Percentiles rank a stretch among this genome's conserved stretches.
phyloP scores from a whole-genome alignment of 768 basidiomycete genomes.

The Leucosporidium yakuticum region DNA sequence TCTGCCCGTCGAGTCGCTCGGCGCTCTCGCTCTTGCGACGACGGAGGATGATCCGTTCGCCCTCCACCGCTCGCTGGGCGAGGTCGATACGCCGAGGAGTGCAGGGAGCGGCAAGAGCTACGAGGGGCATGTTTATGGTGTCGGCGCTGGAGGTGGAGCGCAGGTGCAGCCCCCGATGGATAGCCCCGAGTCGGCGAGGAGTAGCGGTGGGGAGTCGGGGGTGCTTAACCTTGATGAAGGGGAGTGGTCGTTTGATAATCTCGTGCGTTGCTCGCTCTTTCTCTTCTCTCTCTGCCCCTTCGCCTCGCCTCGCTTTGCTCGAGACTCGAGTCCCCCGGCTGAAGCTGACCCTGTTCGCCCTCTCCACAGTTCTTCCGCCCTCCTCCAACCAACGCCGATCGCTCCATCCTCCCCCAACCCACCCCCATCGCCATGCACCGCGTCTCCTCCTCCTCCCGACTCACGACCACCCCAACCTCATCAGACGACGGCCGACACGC shows the following conservation, averaged over 20 bases:
- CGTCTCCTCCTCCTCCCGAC: too few relatives aligned
- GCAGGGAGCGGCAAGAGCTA: too few relatives aligned
- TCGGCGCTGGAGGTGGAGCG: neutral
- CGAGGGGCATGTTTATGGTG: neutral
- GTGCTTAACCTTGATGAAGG: slow-evolving; percentile 5
- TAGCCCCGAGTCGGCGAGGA: neutral
- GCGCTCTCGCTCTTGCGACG: neutral
- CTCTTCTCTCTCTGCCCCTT: neutral
- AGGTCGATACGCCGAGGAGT: neutral
- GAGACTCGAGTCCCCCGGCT: too few relatives aligned
- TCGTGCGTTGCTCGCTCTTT: neutral
- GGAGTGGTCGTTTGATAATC: neutral
- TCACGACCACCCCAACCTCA: too few relatives aligned
- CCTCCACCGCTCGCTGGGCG: neutral
- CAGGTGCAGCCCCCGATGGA: neutral
- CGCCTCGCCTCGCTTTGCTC: too few relatives aligned
- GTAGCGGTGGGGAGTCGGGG: neutral
- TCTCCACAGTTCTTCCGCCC: too few relatives aligned
- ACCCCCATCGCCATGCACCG: too few relatives aligned
- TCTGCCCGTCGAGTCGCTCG: neutral
- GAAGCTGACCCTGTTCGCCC: too few relatives aligned
- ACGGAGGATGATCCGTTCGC: neutral
- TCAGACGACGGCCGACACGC: too few relatives aligned
- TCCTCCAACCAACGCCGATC: too few relatives aligned
- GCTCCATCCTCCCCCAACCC: too few relatives aligned